Base-by-base conservation (phyloP, 2,329 filamentous ascomycete species). In the Fusarium tupiense region DNA sequence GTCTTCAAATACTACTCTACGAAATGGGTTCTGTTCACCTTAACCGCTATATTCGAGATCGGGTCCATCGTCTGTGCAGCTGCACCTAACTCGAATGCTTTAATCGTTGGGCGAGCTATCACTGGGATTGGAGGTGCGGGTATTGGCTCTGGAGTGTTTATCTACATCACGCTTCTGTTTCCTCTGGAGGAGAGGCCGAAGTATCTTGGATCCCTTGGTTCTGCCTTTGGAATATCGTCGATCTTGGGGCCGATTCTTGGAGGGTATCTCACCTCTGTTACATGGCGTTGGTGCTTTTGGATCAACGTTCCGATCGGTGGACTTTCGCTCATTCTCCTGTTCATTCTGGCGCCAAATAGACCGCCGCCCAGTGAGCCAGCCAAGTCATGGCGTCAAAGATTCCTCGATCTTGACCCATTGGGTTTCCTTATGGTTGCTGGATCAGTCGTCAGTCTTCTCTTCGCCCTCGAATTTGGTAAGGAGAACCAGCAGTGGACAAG, bases 231-330 rank as follows among this genome's bases (percentile, higher is more conserved):
- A 1, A 58, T 72, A 1, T 60, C 70, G 2, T 54, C 70, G 0
- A 72, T 72, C 1, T 1, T 72, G 22, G 70, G 70, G 0, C 70
- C 70, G 3, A 72, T 72, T 2, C 70, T 72, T 20, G 70, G 70
- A 1, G 70, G 70, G 0, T 72, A 72, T 24, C 69, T 72, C 5
- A 72, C 70, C 3, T 65, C 69, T 5, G 33, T 69, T 8, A 61
- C 20, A 2, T 72, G 70, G 70, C 70, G 70, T 9, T 72, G 70
- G 70, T 72, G 70, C 17, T 72, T 72, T n/a, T 72, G 69, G 70
- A 72, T 72, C 31, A 72, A 72, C 3, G 69, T 72, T 0, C 70
- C 70, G 2, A 65, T 72, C 5, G 70, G 70, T 1, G 70, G 64
- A 10, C 43, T 72, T n/a, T 41, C 69, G 1, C 41, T 72, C 1